Base-by-base conservation (phyloP, 179 eudicot genomes). In the Beta macrorhiza region DNA sequence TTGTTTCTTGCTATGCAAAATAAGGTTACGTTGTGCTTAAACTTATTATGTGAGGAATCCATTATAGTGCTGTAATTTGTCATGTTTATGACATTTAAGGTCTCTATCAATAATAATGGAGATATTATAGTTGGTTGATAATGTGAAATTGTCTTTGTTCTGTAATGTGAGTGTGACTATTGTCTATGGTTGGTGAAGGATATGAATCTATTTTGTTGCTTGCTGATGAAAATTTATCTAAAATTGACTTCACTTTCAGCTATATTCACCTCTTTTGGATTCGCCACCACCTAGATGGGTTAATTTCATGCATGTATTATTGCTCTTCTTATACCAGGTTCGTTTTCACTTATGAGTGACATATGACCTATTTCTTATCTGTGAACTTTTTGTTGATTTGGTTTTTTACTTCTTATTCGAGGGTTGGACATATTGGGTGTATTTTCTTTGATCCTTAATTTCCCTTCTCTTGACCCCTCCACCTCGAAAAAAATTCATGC, bases 211-310 rank as follows among this genome's bases (percentile, higher is more conserved):
- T 64, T n/a, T 80, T 64, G 20, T 42, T 77, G 70, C 65, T 69
- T 79, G 42, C 49, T 67, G 68, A 59, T 49, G 20, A 19, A 7
- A 19, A 69, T 75, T 8, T 37, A 37, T 37, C 65, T 68, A 20
- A 11, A 20, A 65, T n/a, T 78, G 20, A 73, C 12, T 72, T 67
- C 42, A 63, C 25, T 73, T 84, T 78, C 91, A 97, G 99, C 85
- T 94, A 72, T 97, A 97, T 89, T 94, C 99, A 63, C 97, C 99
- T 83, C 93, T 74, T 59, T 84, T 95, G 91, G 97, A 94, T 89
- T 87, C 97, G 59, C 90, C 99, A 78, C 99, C 99, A 49, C 99
- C 99, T 42, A 92, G 99, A 89, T 97, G 99, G 99, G 98, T 97
- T 78, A 84, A 92, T 85, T 89, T 97, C 89, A 92, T 91, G 55